Conservation (phyloP, 31 red algal genomes). For the Odonthalia washingtoniensis region DNA sequence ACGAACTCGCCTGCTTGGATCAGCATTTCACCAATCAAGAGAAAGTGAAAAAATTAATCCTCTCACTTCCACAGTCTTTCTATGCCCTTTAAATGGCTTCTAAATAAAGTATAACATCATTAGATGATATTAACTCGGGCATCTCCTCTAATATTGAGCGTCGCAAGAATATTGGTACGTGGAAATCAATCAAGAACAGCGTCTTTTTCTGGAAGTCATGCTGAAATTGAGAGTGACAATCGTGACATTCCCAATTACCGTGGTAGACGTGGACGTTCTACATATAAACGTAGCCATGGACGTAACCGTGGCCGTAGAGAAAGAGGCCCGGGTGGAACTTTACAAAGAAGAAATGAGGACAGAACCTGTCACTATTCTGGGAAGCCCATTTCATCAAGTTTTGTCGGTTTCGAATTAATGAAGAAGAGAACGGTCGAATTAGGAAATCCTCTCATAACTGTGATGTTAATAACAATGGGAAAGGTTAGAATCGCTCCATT, state of each 20-base stretch:
- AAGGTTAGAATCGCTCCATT: background rate
- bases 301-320: too few relatives aligned
- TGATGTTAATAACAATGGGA: background rate
- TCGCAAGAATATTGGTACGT: background rate
- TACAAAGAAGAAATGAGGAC: too few relatives aligned
- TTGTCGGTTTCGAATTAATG: background rate
- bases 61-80: background rate
- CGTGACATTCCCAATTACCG: too few relatives aligned
- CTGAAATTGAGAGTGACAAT: too few relatives aligned
- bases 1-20: background rate
- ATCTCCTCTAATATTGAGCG: background rate
- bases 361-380: background rate
- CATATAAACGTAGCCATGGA: too few relatives aligned
- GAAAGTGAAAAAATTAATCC: background rate
- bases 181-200: too few relatives aligned
- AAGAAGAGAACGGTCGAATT: background rate
- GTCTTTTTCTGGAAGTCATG: too few relatives aligned
- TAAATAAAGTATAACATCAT: background rate
- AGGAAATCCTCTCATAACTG: background rate
- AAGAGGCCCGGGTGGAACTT: too few relatives aligned
- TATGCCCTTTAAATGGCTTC: background rate
- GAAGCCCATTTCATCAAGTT: background rate
- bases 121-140: background rate
- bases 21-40: background rate
- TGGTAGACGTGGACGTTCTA: too few relatives aligned